These are phyloP conservation scores for Strobilomyces confusus DNA, from an alignment of 768 basidiomycete genomes.

Conservation along the genomic window DNA sequence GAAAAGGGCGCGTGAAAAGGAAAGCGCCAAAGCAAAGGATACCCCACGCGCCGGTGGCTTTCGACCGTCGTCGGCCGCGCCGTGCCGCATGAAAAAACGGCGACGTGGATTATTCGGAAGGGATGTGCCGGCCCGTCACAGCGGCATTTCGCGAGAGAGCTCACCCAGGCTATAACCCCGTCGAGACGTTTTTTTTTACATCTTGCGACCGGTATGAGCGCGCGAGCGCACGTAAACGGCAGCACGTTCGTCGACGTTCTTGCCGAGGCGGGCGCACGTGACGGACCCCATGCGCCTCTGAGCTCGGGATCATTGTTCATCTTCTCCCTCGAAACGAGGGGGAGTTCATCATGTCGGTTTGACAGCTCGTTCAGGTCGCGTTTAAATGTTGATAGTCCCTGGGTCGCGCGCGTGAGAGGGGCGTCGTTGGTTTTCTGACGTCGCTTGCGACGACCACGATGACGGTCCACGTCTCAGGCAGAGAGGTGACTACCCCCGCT, in stretches of 20 bases:
- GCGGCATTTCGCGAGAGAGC: neutral
- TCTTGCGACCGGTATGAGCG: neutral
- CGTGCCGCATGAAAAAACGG: too few relatives aligned
- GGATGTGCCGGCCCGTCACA: too few relatives aligned
- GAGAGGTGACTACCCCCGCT: neutral
- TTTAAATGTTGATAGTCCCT: neutral
- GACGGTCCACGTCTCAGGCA: neutral
- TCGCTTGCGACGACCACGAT: neutral
- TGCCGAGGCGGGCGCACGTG: constrained; percentile 1
- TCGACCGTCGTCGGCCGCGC: too few relatives aligned
- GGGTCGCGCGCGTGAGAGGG: neutral
- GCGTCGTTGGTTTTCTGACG: neutral
- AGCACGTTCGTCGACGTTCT: constrained; percentile 3
- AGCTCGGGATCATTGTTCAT: neutral
- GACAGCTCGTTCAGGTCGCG: neutral
- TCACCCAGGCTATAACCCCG: neutral
- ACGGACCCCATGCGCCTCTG: neutral
- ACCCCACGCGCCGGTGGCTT: neutral
- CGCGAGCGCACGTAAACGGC: neutral
- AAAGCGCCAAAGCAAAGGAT: too few relatives aligned
- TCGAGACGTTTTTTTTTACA: neutral
- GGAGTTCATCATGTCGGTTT: neutral
- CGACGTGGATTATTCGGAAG: too few relatives aligned
- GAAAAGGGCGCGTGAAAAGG: too few relatives aligned
- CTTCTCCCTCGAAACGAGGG: constrained; percentile 4